Conservation (phyloP, 2,329 filamentous ascomycete genomes). For the Cryphonectria parasitica region DNA sequence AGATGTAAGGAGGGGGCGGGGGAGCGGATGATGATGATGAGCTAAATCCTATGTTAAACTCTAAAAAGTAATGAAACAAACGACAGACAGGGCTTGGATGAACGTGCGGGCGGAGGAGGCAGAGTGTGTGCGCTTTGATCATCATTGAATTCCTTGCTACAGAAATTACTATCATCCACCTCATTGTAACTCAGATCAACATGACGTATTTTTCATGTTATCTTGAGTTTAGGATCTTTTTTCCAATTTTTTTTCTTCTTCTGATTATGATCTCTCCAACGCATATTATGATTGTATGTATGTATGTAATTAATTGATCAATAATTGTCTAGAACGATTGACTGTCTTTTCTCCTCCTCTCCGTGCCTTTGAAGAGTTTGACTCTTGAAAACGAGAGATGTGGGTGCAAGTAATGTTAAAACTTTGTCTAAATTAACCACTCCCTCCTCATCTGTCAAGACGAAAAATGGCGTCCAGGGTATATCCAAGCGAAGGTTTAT, state of each 20-base stretch:
- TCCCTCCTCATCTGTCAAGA: background rate
- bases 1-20: no score
- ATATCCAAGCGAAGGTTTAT: slow-evolving; percentile 13
- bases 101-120: background rate
- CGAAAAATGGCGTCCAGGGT: background rate
- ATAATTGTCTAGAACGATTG: background rate
- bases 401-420: background rate
- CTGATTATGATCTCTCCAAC: background rate
- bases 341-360: background rate
- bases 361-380: background rate
- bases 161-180: no score
- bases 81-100: background rate
- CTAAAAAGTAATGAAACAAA: background rate
- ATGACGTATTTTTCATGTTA: no score
- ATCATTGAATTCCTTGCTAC: no score
- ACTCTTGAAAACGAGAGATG: background rate
- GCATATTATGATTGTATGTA: background rate
- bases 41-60: background rate
- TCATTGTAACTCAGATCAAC: no score
- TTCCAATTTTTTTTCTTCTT: no score
- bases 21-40: background rate
- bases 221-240: no score
- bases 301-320: background rate
- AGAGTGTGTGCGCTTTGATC: background rate
- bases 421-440: background rate